Evolutionary conservation across 306 rosid genomes (phyloP).

Genomic region (Begonia peltatifolia): DNA sequence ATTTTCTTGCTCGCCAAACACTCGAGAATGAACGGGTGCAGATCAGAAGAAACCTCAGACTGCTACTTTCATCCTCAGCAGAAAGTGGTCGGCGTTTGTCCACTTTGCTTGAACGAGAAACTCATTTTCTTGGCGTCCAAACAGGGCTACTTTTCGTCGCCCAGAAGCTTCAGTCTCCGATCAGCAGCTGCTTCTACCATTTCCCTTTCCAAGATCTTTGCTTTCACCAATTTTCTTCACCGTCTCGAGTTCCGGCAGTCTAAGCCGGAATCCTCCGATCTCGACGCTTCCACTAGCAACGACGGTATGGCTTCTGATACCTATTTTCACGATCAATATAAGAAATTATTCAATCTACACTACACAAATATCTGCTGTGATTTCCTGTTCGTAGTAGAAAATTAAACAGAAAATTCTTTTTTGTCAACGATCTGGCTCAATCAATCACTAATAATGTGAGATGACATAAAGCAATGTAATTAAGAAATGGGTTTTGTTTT

Average conservation of each 20-base stretch:
- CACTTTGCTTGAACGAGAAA: slow-evolving; percentile 70
- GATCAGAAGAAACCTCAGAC: slow-evolving; percentile 32
- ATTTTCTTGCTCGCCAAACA: slow-evolving; percentile 1
- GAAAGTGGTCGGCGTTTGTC: slow-evolving; percentile 60
- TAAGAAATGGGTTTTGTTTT: too few relatives aligned
- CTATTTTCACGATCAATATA: too few relatives aligned
- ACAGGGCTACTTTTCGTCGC: slow-evolving; percentile 30
- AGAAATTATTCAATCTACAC: too few relatives aligned
- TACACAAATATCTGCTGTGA: too few relatives aligned
- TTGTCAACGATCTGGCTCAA: too few relatives aligned
- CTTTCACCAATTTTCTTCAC: slow-evolving; percentile 62
- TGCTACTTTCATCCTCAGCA: slow-evolving; percentile 83
- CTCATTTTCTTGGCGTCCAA: slow-evolving; percentile 58
- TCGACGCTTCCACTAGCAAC: slow-evolving; percentile 62
- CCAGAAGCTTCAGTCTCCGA: slow-evolving; percentile 10
- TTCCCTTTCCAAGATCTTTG: slow-evolving; percentile 73
- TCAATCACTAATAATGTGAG: too few relatives aligned
- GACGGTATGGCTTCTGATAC: slow-evolving; percentile 38
- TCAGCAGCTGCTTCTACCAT: slow-evolving; percentile 17
- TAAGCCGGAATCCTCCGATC: slow-evolving; percentile 34
- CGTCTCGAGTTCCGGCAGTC: slow-evolving; percentile 47
- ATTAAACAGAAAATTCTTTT: too few relatives aligned
- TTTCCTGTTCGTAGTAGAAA: too few relatives aligned
- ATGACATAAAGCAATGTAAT: too few relatives aligned
- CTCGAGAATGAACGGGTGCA: slow-evolving; percentile 32